A percentile compares a stretch with the other conserved stretches of the same genome.
Conservation (phyloP, 305 asterid species). For the Solanum hybrid region DNA sequence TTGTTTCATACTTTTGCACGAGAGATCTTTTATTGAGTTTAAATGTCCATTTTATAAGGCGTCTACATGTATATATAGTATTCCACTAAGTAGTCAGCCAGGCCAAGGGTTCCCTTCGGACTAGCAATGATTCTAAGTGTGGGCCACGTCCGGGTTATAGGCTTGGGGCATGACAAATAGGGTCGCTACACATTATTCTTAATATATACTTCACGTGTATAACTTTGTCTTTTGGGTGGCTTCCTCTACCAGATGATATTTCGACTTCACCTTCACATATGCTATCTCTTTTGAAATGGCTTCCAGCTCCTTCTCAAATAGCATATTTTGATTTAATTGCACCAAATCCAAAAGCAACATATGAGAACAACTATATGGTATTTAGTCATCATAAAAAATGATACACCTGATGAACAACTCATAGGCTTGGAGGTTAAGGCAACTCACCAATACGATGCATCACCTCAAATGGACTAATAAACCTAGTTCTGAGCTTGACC, state of each 20-base stretch:
- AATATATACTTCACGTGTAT: not conserved
- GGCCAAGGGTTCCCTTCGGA: not conserved
- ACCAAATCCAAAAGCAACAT: not conserved
- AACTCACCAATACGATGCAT: not conserved
- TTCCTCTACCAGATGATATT: not conserved
- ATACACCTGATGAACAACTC: not conserved
- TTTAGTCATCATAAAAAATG: not conserved
- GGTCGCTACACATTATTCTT: not conserved
- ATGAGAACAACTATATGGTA: not conserved
- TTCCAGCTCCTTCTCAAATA: not conserved
- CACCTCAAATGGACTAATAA: not conserved
- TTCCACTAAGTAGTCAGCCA: not conserved
- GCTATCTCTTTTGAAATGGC: not conserved
- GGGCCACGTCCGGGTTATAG: not conserved
- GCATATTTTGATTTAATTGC: not conserved
- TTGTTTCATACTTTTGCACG: not conserved
- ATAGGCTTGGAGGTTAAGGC: not conserved
- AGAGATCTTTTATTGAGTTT: too few species aligned
- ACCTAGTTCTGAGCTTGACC: not conserved
- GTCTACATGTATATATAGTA: not conserved
- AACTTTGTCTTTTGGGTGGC: not conserved
- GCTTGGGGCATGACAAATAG: not conserved
- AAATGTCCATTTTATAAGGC: not conserved
- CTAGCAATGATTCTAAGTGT: not conserved
- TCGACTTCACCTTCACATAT: not conserved